Base-by-base conservation (phyloP, 768 basidiomycete genomes). In the Boletus reticuloceps region DNA sequence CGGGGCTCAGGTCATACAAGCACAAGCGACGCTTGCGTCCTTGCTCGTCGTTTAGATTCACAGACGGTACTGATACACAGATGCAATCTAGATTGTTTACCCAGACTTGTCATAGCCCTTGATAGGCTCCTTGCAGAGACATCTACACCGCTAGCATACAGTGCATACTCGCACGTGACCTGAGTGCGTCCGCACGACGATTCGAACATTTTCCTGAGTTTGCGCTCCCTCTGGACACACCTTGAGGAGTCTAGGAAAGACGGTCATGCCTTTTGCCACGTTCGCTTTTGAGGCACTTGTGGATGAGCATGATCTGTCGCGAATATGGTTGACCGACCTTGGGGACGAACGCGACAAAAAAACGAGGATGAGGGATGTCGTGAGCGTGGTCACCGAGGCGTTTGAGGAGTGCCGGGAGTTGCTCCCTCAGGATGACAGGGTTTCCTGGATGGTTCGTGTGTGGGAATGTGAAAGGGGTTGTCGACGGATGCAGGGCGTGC, bases 201-300 rank as follows among this genome's bases (percentile, higher is more conserved):
- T 86, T 77, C 88, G 88, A 44, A 79, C 65, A 52, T 76, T 81
- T 27, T 84, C 81, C 36, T 75, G 70, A 50, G 51, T 69, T 9
- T 63, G 47, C 0, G 72, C 60, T 1, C 72, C 77, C 56, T 75
- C 27, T 77, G 2, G 82, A 81, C n/a, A n/a, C n/a, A n/a, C 85
- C 71, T 94, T 94, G 50, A 92, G 91, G 31, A 94, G 76, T 4
- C 92, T 92, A 3, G 91, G 91, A 69, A 94, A 94, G 58, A 93
- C 83, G 0, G 91, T 91, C 5, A 89, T 85, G 12, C 92, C 92
- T 64, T 47, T 92, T 86, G 8, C 88, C 86, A 31, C 79, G 70
- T 69, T 94, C 92, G 59, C 84, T 88, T 62, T 77, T 84, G 62
- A 88, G 66, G 72, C 92, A 94, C 29, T 91, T 76, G 69, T 91